These are phyloP conservation scores for Amanita thiersii DNA, from an alignment of 768 basidiomycete genomes.

Conservation along the genomic window DNA sequence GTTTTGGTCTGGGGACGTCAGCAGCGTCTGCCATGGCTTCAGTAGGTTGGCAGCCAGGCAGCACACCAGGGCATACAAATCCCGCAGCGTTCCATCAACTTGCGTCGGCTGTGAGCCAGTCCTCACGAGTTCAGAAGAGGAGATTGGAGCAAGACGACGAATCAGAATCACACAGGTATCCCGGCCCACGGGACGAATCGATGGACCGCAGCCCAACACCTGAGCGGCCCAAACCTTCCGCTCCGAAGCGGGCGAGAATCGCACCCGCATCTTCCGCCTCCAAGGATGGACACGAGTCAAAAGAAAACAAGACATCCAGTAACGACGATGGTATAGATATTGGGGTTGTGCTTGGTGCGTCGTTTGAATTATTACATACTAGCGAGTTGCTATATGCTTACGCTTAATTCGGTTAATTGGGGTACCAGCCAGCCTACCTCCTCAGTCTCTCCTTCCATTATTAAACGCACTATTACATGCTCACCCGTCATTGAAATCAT, in stretches of 20 bases:
- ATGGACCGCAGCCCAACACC: slow-evolving; percentile 87
- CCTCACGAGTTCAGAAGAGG: slow-evolving; percentile 47
- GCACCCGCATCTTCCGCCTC: slow-evolving; percentile 20
- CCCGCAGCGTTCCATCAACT: slow-evolving; percentile 48
- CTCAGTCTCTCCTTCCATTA: slow-evolving; percentile 68
- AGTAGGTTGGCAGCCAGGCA: slow-evolving; percentile 37
- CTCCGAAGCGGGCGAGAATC: slow-evolving; percentile 60
- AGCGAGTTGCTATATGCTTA: slow-evolving; percentile 8
- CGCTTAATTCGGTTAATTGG: no score
- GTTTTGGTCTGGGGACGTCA: slow-evolving; percentile 51
- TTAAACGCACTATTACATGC: slow-evolving; percentile 57
- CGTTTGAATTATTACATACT: slow-evolving; percentile 2
- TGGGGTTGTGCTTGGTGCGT: slow-evolving; percentile 72
- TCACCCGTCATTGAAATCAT: slow-evolving; percentile 65
- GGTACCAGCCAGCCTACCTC: slow-evolving; percentile 70
- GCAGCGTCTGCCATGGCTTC: slow-evolving; percentile 33
- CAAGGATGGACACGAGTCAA: slow-evolving; percentile 34
- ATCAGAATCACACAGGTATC: slow-evolving; percentile 26
- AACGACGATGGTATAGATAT: slow-evolving; percentile 62
- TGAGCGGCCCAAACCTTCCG: slow-evolving; percentile 62
- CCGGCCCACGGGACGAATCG: slow-evolving; percentile 45
- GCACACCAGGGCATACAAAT: slow-evolving; percentile 40
- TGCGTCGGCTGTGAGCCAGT: slow-evolving; percentile 40
- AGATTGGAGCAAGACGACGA: slow-evolving; percentile 68
- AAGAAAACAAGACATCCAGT: slow-evolving; percentile 38